Evolutionary conservation across 306 rosid species (phyloP).

Genomic region (Pyrus betulifolia): DNA sequence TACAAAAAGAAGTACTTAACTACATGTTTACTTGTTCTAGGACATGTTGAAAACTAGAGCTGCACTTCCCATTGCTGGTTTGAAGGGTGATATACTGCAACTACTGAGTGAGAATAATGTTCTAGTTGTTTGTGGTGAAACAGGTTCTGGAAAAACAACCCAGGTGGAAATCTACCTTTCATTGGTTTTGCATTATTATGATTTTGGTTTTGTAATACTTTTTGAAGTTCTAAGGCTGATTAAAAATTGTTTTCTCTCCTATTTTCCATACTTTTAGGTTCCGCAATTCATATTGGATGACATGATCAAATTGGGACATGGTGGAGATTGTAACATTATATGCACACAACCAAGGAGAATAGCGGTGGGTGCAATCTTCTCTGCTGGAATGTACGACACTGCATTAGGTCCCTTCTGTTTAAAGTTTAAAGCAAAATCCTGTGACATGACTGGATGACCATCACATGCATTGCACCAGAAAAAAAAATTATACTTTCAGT

Average conservation of each 20-base stretch:
- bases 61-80: slow-evolving; percentile 70
- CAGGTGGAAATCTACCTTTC: slow-evolving; percentile 48
- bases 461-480: neutral
- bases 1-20: neutral
- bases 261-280: slow-evolving; percentile 40
- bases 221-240: slow-evolving; percentile 8
- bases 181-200: neutral
- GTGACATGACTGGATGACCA: neutral
- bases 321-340: slow-evolving; percentile 74
- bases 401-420: neutral
- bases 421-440: neutral
- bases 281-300: slow-evolving; percentile 94
- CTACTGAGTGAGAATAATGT: slow-evolving; percentile 60
- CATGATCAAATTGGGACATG: slow-evolving; percentile 69
- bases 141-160: slow-evolving; percentile 99
- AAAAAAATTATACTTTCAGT: neutral
- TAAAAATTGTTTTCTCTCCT: neutral
- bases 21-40: slow-evolving; percentile 32
- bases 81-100: slow-evolving; percentile 64
- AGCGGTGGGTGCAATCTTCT: slow-evolving; percentile 42
- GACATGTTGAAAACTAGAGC: slow-evolving; percentile 78
- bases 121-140: slow-evolving; percentile 96
- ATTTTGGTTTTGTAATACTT: neutral
- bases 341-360: slow-evolving; percentile 99
- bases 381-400: slow-evolving; percentile 9